Conservation (phyloP, 2,329 filamentous ascomycete genomes). For the Alternaria postmessia region DNA sequence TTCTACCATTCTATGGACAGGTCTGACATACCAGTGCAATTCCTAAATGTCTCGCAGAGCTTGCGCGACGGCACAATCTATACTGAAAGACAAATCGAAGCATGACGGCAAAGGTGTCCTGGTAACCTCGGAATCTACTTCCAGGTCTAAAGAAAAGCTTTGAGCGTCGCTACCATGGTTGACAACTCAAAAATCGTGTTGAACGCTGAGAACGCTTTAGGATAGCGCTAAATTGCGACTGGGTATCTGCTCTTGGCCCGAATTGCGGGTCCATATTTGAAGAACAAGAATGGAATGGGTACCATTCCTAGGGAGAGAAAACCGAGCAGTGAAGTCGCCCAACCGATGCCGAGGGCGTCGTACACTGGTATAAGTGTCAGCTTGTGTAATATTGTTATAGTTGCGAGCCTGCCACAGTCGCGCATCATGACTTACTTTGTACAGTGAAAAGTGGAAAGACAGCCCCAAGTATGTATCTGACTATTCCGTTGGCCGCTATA, state of each 20-base stretch:
- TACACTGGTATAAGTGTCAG: constrained; percentile 36
- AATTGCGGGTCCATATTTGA: constrained; percentile 36
- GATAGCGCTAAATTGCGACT: neutral
- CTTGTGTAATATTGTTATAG: neutral
- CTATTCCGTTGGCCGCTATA: constrained; percentile 50
- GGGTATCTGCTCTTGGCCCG: constrained; percentile 36
- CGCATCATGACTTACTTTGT: constrained; percentile 37
- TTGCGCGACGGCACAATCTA: no score
- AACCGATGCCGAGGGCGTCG: constrained; percentile 45
- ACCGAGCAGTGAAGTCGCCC: constrained; percentile 52
- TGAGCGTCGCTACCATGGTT: no score
- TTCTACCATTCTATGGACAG: no score
- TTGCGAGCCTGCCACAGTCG: neutral
- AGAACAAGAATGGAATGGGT: constrained; percentile 42
- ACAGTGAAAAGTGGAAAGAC: constrained; percentile 50
- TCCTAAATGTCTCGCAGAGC: no score
- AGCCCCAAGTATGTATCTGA: constrained; percentile 49
- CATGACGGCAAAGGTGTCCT: no score
- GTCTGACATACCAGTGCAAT: no score
- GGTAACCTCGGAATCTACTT: no score
- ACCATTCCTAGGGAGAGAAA: constrained; percentile 49
- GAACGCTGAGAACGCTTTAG: neutral
- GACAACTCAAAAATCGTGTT: no score
- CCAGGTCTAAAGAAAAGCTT: no score
- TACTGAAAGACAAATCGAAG: no score